Conservation (phyloP, 2,329 filamentous ascomycete genomes). For the Tolypocladium pustulatum region DNA sequence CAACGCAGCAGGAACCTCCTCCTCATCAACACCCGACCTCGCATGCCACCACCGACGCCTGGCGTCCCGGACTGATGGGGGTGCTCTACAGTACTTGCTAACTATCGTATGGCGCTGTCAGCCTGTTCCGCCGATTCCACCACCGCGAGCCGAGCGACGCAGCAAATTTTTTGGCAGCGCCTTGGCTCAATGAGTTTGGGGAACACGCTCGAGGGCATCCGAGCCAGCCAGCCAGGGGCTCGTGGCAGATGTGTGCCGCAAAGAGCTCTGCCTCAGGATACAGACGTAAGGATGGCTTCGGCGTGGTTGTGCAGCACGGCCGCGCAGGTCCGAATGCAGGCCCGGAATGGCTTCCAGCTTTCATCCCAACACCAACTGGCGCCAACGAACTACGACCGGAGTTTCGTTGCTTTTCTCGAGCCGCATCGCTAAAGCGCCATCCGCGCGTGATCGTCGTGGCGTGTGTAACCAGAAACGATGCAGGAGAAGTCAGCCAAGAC, state of each 20-base stretch:
- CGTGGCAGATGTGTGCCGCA: background rate
- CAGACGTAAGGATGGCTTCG: background rate
- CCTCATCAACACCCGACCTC: background rate
- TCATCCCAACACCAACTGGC: background rate
- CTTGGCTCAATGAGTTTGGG: background rate
- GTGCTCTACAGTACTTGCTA: too few relatives aligned
- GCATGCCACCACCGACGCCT: background rate
- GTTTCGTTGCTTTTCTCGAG: background rate
- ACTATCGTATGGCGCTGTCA: background rate
- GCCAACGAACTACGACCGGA: background rate
- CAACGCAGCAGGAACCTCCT: background rate
- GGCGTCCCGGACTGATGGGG: background rate
- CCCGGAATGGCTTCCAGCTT: background rate
- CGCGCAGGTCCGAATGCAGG: background rate
- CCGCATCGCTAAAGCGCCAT: background rate
- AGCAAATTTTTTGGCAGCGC: background rate
- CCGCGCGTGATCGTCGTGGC: background rate
- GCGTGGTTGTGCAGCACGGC: background rate
- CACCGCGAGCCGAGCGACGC: background rate
- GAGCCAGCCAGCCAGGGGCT: background rate
- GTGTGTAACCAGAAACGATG: background rate
- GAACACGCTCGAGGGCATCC: background rate
- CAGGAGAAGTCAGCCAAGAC: background rate
- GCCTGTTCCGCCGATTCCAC: background rate
- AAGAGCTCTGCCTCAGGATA: background rate